Percentiles rank a stretch among this genome's conserved stretches.
Conservation (phyloP, 768 basidiomycete genomes). For the Rhizopogon vulgaris region DNA sequence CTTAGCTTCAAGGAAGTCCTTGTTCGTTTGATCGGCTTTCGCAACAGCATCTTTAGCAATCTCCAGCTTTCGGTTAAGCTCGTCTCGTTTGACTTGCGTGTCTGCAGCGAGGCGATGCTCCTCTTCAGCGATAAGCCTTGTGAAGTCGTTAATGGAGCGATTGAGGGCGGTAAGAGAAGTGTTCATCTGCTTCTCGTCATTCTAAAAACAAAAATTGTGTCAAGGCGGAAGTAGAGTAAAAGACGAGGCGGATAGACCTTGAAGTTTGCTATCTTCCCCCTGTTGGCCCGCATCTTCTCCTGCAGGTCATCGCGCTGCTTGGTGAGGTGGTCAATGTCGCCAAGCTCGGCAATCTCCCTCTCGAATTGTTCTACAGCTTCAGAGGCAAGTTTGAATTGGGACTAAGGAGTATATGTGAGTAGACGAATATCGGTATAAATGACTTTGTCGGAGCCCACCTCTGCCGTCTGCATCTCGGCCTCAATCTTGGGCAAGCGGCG, state of each 20-base stretch:
- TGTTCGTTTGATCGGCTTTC: slow-evolving; percentile 30
- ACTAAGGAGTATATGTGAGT: slow-evolving; percentile 17
- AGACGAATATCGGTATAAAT: background rate
- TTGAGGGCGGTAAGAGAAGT: slow-evolving; percentile 29
- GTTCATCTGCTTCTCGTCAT: slow-evolving; percentile 47
- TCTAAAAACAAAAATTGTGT: slow-evolving; percentile 26
- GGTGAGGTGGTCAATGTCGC: slow-evolving; percentile 42
- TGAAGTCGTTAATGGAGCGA: slow-evolving; percentile 27
- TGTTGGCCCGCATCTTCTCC: slow-evolving; percentile 42
- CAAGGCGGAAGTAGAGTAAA: background rate
- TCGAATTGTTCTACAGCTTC: slow-evolving; percentile 34
- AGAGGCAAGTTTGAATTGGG: slow-evolving; percentile 26
- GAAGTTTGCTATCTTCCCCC: slow-evolving; percentile 33
- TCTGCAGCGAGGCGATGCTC: slow-evolving; percentile 45
- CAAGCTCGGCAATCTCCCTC: slow-evolving; percentile 33
- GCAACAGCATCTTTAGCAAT: slow-evolving; percentile 35
- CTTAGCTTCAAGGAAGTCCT: slow-evolving; percentile 28
- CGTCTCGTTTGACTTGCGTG: slow-evolving; percentile 58
- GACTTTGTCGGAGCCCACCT: slow-evolving; percentile 24
- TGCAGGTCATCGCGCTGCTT: slow-evolving; percentile 28
- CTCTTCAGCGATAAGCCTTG: slow-evolving; percentile 48
- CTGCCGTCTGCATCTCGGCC: slow-evolving; percentile 30
- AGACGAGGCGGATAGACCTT: slow-evolving; percentile 31
- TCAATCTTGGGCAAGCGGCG: slow-evolving; percentile 35
- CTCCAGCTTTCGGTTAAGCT: slow-evolving; percentile 45